Conservation (phyloP, 768 basidiomycete genomes). For the Leccinellum luteum region DNA sequence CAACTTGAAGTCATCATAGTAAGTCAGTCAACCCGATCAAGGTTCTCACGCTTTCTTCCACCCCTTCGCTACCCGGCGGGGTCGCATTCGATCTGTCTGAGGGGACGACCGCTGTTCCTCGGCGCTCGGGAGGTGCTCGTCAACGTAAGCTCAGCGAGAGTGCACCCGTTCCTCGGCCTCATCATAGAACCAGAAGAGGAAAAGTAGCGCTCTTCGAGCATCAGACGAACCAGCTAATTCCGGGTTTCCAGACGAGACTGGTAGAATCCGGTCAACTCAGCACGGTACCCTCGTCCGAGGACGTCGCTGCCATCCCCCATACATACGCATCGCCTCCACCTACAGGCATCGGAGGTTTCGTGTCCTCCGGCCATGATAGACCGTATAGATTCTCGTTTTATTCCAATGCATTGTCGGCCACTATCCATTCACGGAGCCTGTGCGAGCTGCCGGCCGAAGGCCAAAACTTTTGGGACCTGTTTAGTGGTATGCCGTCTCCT, state of each 20-base stretch:
- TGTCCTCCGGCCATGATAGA: slow-evolving; percentile 67
- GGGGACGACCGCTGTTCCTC: slow-evolving; percentile 10
- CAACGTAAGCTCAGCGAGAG: slow-evolving; percentile 89
- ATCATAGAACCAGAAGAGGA: slow-evolving; percentile 60
- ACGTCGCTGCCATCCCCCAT: slow-evolving; percentile 28
- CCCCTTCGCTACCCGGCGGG: no score
- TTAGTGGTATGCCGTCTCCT: slow-evolving; percentile 48
- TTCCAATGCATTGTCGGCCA: slow-evolving; percentile 86
- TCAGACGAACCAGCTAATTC: slow-evolving; percentile 45
- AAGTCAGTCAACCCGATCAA: no score
- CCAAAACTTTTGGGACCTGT: slow-evolving; percentile 90
- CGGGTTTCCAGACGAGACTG: slow-evolving; percentile 44
- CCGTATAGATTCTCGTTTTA: slow-evolving; percentile 99
- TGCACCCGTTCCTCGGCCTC: slow-evolving; percentile 61
- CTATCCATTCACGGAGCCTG: slow-evolving; percentile 91
- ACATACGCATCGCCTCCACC: slow-evolving; percentile 11
- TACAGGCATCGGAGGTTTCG: slow-evolving; percentile 30
- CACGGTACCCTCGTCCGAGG: slow-evolving; percentile 41
- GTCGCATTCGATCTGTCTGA: slow-evolving; percentile 11
- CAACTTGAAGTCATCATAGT: no score
- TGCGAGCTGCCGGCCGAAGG: slow-evolving; percentile 93
- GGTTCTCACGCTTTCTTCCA: no score
- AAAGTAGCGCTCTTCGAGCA: slow-evolving; percentile 92
- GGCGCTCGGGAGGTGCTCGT: slow-evolving; percentile 41
- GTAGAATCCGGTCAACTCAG: slow-evolving; percentile 31